Base-by-base conservation (phyloP, 2,329 filamentous ascomycete genomes). In the Tolypocladium inflatum region DNA sequence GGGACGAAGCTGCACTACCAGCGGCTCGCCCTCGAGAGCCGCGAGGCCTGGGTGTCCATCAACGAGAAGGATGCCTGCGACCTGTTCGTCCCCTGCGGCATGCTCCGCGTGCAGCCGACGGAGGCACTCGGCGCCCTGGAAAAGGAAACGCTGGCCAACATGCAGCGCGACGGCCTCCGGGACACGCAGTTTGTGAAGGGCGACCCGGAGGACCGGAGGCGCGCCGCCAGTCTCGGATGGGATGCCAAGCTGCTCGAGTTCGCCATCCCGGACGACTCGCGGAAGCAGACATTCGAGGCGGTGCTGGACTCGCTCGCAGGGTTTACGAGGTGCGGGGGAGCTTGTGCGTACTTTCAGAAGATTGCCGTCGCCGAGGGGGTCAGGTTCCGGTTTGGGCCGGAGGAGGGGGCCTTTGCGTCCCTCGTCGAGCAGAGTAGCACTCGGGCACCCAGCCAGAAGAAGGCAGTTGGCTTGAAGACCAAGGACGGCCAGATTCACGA, bases 71-170 rank as follows among this genome's bases (percentile, higher is more conserved):
- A 54, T 4, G 56, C n/a, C 13, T 53, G 48, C 2, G 58, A 58
- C 3, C 58, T 66, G 9, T 66, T 67, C 26, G 59, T 61, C 17
- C 57, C 48, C 15, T 61, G 60, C 39, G 65, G 65, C n/a, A 67
- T 67, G 65, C 62, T 67, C 7, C 65, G 65, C 9, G 65, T 66
- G 4, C 65, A 67, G 57, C 65, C 65, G 0, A 50, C 61, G 0
- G 61, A 55, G 6, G 51, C 60, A 6, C 59, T 67, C 5, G 62
- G 61, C 2, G 58, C 56, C 2, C 57, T 67, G 19, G 65, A 67
- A 53, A 59, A 59, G 48, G 65, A 67, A 51, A 67, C 63, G 0
- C 56, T 67, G 23, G 58, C 51, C 10, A 66, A 62, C 58, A 65
- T 67, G 60, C 55, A 64, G 48, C 64, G 65, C 4, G 62, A 64